Conservation (phyloP, 176 grass and related monocot species). For the Carex parvula region DNA sequence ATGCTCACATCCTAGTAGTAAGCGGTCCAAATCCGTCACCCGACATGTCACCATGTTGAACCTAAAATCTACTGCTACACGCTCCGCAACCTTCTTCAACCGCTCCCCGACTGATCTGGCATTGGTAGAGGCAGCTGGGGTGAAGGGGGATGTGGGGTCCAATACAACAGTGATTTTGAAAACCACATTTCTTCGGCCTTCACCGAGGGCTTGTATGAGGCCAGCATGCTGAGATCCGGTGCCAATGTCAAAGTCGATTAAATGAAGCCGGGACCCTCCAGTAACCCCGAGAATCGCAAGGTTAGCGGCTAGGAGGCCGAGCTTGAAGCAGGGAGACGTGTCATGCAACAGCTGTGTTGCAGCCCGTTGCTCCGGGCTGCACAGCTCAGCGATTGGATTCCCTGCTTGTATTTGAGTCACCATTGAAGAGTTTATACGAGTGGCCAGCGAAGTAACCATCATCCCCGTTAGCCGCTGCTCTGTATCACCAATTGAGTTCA, state of each 20-base stretch:
- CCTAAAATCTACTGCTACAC: constrained; percentile 36
- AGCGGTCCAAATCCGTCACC: constrained; percentile 45
- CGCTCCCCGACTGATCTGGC: constrained; percentile 32
- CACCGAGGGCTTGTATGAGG: constrained; percentile 61
- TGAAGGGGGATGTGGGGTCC: constrained; percentile 67
- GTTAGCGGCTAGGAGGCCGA: constrained; percentile 69
- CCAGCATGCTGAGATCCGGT: constrained; percentile 47
- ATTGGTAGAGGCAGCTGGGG: neutral
- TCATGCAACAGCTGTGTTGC: constrained; percentile 55
- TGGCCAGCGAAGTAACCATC: constrained; percentile 52
- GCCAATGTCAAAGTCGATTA: constrained; percentile 83
- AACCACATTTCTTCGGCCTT: constrained; percentile 29
- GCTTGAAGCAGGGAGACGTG: constrained; percentile 65
- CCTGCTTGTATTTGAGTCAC: neutral
- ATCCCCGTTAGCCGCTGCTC: constrained; percentile 74
- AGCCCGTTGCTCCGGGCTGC: constrained; percentile 39
- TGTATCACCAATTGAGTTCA: constrained; percentile 42
- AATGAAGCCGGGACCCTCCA: constrained; percentile 44
- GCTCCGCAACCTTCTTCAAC: constrained; percentile 53
- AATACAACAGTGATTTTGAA: constrained; percentile 64
- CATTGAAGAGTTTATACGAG: constrained; percentile 41
- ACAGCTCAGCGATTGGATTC: constrained; percentile 38
- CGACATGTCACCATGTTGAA: constrained; percentile 52
- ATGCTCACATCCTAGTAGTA: constrained; percentile 44
- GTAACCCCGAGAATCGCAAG: constrained; percentile 48